Evolutionary conservation across 148 eudicot genomes (phyloP).

Genomic region (Hydrangea macrophylla): DNA sequence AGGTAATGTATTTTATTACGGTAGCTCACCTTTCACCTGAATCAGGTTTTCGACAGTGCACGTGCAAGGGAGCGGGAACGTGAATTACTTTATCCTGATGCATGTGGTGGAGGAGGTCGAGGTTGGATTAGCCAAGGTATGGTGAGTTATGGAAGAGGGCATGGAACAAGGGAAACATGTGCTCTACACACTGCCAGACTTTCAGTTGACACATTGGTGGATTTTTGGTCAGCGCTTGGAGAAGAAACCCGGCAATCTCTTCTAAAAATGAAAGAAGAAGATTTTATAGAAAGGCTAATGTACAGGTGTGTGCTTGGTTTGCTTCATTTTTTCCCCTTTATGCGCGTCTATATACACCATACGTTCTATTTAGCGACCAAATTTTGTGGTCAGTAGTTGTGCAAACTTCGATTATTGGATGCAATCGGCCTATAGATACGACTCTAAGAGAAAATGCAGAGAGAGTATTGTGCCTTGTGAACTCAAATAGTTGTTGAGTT

Average conservation of each 20-base stretch:
- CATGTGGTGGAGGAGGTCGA: conserved; percentile 96
- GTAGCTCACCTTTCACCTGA: conserved; percentile 16
- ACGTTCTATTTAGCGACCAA: background rate
- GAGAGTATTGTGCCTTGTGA: too few species aligned
- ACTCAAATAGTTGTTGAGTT: background rate
- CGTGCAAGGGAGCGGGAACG: conserved; percentile 94
- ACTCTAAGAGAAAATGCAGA: too few species aligned
- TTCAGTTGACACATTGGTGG: conserved; percentile 93
- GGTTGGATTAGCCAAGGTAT: conserved; percentile 98
- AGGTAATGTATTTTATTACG: conserved; percentile 14
- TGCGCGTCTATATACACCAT: too few species aligned
- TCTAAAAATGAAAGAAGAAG: conserved; percentile 94
- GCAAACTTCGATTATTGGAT: too few species aligned
- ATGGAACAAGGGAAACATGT: conserved; percentile 93
- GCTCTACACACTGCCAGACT: conserved; percentile 97
- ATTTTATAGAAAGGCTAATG: conserved; percentile 93
- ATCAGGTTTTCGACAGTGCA: conserved; percentile 94
- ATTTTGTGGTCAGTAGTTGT: background rate
- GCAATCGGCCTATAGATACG: too few species aligned
- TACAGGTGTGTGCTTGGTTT: conserved; percentile 56
- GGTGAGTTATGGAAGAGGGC: conserved; percentile 84
- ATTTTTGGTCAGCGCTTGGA: conserved; percentile 98
- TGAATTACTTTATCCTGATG: conserved; percentile 94
- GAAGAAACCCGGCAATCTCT: conserved; percentile 91
- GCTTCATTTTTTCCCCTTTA: background rate